Evolutionary conservation across 2,329 filamentous ascomycete species (phyloP).

Genomic region (Leptographium galeiforme): DNA sequence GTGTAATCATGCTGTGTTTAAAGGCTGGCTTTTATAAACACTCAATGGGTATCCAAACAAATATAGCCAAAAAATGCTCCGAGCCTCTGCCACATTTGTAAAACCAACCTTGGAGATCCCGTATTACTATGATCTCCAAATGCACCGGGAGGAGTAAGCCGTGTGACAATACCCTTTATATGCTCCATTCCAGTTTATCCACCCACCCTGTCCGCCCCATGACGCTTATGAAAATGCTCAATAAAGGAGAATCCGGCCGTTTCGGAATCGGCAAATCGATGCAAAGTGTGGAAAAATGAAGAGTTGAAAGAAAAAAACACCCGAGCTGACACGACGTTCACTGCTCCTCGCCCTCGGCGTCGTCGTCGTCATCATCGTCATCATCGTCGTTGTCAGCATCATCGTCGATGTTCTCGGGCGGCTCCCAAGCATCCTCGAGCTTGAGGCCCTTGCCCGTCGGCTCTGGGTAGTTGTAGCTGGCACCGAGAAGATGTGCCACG

Average conservation of each 20-base stretch:
- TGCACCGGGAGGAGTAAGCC: not conserved
- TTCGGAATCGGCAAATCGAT: not conserved
- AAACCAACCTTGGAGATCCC: not conserved
- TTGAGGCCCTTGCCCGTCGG: slow-evolving; percentile 61
- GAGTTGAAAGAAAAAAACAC: not conserved
- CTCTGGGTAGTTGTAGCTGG: slow-evolving; percentile 29
- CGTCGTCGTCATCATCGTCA: slow-evolving; percentile 14
- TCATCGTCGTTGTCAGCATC: slow-evolving; percentile 36
- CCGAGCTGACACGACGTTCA: not conserved
- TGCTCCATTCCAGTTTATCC: not conserved
- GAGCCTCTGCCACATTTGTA: not conserved
- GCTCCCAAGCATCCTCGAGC: slow-evolving; percentile 69
- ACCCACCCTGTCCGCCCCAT: not conserved
- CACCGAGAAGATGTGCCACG: slow-evolving; percentile 39
- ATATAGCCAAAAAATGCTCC: not conserved
- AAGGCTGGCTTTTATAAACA: not conserved
- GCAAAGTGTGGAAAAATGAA: not conserved
- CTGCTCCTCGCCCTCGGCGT: not conserved
- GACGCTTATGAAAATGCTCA: not conserved
- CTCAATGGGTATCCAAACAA: not conserved
- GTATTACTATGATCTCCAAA: not conserved
- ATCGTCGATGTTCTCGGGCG: slow-evolving; percentile 47
- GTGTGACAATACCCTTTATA: not conserved
- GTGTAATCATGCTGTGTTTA: not conserved
- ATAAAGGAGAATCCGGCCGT: not conserved